Evolutionary conservation across 2,329 filamentous ascomycete species (phyloP), one percentile per base, ranked within the genome.

Genomic region (Hypoxylon sp.): DNA sequence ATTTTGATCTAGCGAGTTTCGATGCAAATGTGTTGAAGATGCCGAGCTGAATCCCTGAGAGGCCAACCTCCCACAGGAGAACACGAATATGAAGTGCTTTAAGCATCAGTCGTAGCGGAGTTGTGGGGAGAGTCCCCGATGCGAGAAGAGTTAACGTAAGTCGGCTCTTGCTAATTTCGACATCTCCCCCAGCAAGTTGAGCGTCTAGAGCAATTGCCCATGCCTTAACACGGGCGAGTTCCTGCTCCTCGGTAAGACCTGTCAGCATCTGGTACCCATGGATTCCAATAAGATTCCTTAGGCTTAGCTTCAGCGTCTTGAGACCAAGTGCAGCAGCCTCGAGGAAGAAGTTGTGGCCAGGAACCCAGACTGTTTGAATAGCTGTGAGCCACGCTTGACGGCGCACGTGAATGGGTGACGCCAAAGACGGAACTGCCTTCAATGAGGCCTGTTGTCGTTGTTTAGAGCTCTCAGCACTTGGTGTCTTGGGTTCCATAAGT

Each of bases 131-230:
- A 0, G 94, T 97, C 23, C 91, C 91, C 1, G 94, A 97, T 7
- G 94, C 94, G 75, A 98, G 90, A 25, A 98, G 85, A 0, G 94
- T 97, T 53, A 98, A 84, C 0, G 95, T 88, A 32, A 98, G 85
- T 53, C 95, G 90, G 78, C 93, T 94, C 79, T 92, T 94, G 83
- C 91, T 97, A 73, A 98, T 92, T 78, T 97, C 93, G 7, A 91
- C 87, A 79, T 98, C 95, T 13, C 95, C 94, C 45, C 95, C 95
- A 9, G 93, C 93, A 19, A 98, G 86, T 78, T 98, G 95, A 25
- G 95, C 94, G 79, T 98, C 95, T 60, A 98, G 87, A 13, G 94
- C 94, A 75, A 97, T 97, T 34, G 91, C 88, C 95, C 95, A 98
- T 0, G 94, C 93, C 81, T 97, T 96, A 74, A 97, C 87, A 28